These are phyloP conservation scores for Delitschia confertaspora DNA, from an alignment of 495 filamentous ascomycete genomes.

Conservation along the genomic window DNA sequence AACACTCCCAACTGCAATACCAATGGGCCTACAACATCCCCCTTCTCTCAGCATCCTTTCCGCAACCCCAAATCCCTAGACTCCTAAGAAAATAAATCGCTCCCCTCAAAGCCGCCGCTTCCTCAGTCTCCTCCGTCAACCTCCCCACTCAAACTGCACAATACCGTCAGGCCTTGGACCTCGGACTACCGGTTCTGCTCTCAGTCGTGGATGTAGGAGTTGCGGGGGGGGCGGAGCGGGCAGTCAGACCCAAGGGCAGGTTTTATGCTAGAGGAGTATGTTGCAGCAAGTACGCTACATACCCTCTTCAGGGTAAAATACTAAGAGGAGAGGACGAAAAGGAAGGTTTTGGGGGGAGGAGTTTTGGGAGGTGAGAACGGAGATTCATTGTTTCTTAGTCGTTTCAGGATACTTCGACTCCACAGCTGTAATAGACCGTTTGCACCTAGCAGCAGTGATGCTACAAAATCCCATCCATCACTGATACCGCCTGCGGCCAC, in stretches of 20 bases:
- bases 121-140: conserved; percentile 28
- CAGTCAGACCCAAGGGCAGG: conserved; percentile 20
- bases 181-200: conserved; percentile 24
- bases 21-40: conserved; percentile 21
- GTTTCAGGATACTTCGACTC: conserved; percentile 12
- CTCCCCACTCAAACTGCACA: conserved; percentile 21
- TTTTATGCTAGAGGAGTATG: conserved; percentile 22
- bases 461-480: conserved; percentile 62
- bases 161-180: conserved; percentile 24
- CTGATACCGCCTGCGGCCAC: conserved; percentile 69
- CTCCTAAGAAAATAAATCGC: neutral
- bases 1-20: conserved; percentile 23
- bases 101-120: conserved; percentile 19
- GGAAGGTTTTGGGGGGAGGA: no score
- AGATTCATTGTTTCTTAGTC: conserved; percentile 14
- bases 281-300: conserved; percentile 12
- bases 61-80: no score
- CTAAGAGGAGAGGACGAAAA: neutral
- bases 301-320: neutral
- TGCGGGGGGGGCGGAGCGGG: conserved; percentile 17
- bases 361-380: neutral
- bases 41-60: no score
- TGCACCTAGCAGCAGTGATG: conserved; percentile 64
- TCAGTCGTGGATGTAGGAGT: conserved; percentile 26
- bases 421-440: conserved; percentile 38